Evolutionary conservation across 2,329 filamentous ascomycete species (phyloP), one percentile per base, ranked within the genome.

Genomic region (Xenoacremonium recifei): DNA sequence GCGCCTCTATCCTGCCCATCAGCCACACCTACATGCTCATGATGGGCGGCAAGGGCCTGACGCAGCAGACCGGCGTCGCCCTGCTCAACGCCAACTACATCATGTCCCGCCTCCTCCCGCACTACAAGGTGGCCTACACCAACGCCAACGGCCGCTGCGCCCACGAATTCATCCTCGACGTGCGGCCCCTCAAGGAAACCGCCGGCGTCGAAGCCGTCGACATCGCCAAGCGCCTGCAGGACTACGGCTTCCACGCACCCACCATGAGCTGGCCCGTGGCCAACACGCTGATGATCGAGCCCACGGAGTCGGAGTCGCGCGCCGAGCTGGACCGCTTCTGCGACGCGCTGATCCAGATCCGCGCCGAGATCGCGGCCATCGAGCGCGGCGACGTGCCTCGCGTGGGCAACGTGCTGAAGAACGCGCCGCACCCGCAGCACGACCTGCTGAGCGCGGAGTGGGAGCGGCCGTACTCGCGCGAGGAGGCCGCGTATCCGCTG

Each of bases 21-120:
- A 92, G 85, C 64, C 96, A 90, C 85, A 84, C 90, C 4, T 97
- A 96, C 67, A 93, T 95, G 67, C 87, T 89, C 64, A 85, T 96
- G 79, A 96, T 96, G 92, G 56, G 55, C 16, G 58, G 54, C 31
- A 76, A 82, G 16, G 92, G 92, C 17, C 78, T 97, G 23, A 93
- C 86, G 7, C 86, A 92, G 59, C 89, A 90, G 10, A 96, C 92
- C 37, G 89, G 95, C 69, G 85, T 95, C 54, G 93, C 89, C 2
- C 74, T 97, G 15, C 80, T 97, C 39, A 96, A 96, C 68, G 92
- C 92, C 50, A 97, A 97, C 77, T 97, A 97, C 75, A 89, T 97
- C 63, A 86, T 96, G 62, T 85, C 88, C 35, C 85, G 87, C 40
- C 84, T 97, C 35, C 84, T 86, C 64, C 82, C 84, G 3, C 82